Percentiles rank a stretch among this genome's conserved stretches.
Conservation (phyloP, 2,329 filamentous ascomycete genomes). For the Sarocladium kiliense region DNA sequence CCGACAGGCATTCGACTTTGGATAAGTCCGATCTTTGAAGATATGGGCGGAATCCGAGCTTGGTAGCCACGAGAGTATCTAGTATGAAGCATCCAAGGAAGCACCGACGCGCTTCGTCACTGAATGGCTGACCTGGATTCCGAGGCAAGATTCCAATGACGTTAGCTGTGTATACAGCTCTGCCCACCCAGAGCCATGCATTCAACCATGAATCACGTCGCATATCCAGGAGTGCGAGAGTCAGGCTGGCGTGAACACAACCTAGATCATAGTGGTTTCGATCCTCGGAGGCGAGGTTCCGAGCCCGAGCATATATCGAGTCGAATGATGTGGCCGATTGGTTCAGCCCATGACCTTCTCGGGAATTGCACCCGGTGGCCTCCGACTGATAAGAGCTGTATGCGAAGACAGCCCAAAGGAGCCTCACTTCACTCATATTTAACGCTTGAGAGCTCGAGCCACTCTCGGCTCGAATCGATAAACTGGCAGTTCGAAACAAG, state of each 20-base stretch:
- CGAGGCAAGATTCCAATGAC: neutral
- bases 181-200: slow-evolving; percentile 11
- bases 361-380: neutral
- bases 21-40: neutral
- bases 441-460: neutral
- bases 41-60: slow-evolving; percentile 8
- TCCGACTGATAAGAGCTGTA: neutral
- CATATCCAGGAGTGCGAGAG: slow-evolving; percentile 7
- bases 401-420: slow-evolving; percentile 11
- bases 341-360: neutral
- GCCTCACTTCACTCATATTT: neutral
- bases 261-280: neutral
- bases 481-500: slow-evolving; percentile 5
- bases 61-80: slow-evolving; percentile 10
- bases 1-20: neutral
- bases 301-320: neutral
- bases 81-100: slow-evolving; percentile 11
- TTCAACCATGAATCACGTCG: neutral
- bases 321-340: neutral
- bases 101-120: neutral
- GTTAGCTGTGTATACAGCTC: slow-evolving; percentile 9
- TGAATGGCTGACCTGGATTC: neutral
- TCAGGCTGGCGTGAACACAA: slow-evolving; percentile 7
- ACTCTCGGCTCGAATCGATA: neutral
- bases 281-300: neutral